Evolutionary conservation across 2,329 filamentous ascomycete genomes (phyloP), one percentile per base, ranked within the genome.

Genomic region (Sclerotinia nivalis): DNA sequence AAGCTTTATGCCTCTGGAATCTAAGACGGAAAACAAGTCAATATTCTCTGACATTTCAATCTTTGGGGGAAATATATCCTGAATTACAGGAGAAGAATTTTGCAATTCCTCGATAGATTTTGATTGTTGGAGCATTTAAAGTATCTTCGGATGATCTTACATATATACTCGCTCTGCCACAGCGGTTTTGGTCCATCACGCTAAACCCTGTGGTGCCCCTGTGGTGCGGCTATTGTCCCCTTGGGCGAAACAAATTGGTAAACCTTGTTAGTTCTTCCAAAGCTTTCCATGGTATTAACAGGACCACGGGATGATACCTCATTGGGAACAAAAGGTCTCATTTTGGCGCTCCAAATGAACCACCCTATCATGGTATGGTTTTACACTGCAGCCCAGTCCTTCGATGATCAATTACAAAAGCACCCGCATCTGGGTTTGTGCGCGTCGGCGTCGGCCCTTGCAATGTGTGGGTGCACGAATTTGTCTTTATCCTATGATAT

Each of bases 181-280:
- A n/a, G 45, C 25, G 47, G 31, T 50, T 52, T 37, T 62, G 45
- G 7, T 34, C 4, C 45, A 31, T 22, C 28, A 18, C 22, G 31
- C 47, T 37, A 64, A 37, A 40, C n/a, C 22, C 37, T 43, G 56
- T 40, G 56, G 56, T 59, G 56, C 56, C n/a, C 34, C 37, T 59
- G 56, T 40, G 56, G 56, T 59, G 56, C 56, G 56, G 34, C n/a
- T 59, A 40, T n/a, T 43, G 37, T 43, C 37, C 22, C 22, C 31
- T 45, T n/a, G 31, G 47, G 45, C 61, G 47, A 28, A 25, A 65
- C 34, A 52, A 65, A 54, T 40, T 20, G 61, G 34, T 43, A 28
- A 65, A 52, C 47, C 31, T 52, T 65, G 61, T 22, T 50, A 62
- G 60, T 49, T 49, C 45, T 62, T 62, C 60, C n/a, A 65, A 64